Evolutionary conservation across 805 yeast species (phyloP).

Genomic region (Starmerella kuoi): DNA sequence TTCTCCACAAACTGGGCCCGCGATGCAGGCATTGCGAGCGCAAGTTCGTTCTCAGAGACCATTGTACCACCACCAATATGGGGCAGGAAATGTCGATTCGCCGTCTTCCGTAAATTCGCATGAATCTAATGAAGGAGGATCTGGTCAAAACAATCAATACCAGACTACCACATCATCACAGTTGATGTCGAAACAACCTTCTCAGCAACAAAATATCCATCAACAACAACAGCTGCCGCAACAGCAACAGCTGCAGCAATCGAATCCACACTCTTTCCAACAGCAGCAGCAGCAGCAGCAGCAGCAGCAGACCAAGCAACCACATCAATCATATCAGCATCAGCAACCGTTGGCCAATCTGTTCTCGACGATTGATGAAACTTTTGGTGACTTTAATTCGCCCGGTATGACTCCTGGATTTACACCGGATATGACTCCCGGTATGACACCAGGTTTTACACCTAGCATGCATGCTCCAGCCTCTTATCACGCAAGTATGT

Average conservation of each 20-base stretch:
- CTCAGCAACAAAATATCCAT: not conserved
- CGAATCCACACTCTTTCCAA: not conserved
- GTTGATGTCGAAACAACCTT: not conserved
- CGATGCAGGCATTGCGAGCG: conserved; percentile 10
- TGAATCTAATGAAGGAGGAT: not conserved
- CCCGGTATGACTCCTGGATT: not conserved
- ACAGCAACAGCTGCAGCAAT: not conserved
- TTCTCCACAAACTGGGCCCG: conserved; percentile 1
- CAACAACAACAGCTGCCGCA: not conserved
- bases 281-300: conserved; percentile 3
- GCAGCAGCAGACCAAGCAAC: not conserved
- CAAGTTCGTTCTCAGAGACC: conserved; percentile 7
- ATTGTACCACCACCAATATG: conserved; percentile 3
- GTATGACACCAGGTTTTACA: conserved; percentile 13
- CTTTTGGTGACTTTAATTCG: not conserved
- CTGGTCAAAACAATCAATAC: not conserved
- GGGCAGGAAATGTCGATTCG: not conserved
- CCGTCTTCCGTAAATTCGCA: not conserved
- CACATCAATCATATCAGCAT: not conserved
- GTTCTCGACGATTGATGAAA: not conserved
- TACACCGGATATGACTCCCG: conserved; percentile 3
- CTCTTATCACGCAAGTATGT: not conserved
- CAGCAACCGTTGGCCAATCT: not conserved
- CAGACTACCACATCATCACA: not conserved
- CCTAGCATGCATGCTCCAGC: not conserved